These are phyloP conservation scores for Bassia scoparia DNA, from an alignment of 148 eudicot species.

Conservation along the genomic window DNA sequence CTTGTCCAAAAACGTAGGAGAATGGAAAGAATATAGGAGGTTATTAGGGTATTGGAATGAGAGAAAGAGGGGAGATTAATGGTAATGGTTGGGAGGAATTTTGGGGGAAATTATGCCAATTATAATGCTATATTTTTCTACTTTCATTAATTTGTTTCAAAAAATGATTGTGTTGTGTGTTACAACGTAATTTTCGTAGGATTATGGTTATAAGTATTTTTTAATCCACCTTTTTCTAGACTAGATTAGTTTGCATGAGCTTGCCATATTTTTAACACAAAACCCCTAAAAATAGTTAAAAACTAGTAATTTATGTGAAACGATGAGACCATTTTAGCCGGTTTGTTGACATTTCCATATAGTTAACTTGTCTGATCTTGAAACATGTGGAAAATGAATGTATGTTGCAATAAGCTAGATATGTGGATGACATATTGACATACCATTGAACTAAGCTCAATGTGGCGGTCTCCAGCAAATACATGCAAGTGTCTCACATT, in stretches of 20 bases:
- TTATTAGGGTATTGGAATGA: constrained; percentile 16
- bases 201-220: constrained; percentile 11
- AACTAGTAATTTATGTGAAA: too few relatives aligned
- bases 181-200: constrained; percentile 30
- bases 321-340: neutral
- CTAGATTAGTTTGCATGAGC: neutral
- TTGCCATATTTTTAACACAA: neutral
- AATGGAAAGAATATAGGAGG: constrained; percentile 21
- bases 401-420: too few relatives aligned
- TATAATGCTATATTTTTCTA: neutral
- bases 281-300: neutral
- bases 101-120: constrained; percentile 7
- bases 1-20: constrained; percentile 13
- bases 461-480: too few relatives aligned
- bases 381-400: too few relatives aligned
- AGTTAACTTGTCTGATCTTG: neutral
- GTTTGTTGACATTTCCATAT: constrained; percentile 2
- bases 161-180: constrained; percentile 6
- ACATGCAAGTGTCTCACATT: too few relatives aligned
- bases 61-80: constrained; percentile 18
- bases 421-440: too few relatives aligned
- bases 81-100: constrained; percentile 18
- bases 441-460: too few relatives aligned
- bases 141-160: neutral
- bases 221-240: neutral